phyloP scores from a whole-genome alignment of 768 basidiomycete species.

The Pleurotus pulmonarius region DNA sequence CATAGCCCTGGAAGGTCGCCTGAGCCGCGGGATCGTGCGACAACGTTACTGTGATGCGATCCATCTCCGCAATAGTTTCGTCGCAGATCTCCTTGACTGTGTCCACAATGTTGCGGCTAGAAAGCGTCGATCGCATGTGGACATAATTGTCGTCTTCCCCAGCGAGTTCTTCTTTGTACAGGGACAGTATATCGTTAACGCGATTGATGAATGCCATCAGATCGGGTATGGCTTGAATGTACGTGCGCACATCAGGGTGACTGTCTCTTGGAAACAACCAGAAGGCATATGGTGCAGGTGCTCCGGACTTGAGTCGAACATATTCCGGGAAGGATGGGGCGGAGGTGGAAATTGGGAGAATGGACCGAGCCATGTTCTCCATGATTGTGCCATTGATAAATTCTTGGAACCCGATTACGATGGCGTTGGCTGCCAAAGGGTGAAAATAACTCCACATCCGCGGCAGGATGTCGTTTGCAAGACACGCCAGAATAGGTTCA shows the following conservation, averaged over 20 bases:
- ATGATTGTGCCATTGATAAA: not conserved
- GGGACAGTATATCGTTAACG: conserved; percentile 2
- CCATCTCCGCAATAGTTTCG: not conserved
- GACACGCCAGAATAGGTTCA: not conserved
- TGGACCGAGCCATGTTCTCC: not conserved
- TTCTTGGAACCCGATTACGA: not conserved
- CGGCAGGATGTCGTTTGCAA: not conserved
- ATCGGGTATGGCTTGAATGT: conserved; percentile 2
- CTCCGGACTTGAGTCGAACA: conserved; percentile 5
- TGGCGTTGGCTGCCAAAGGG: not conserved
- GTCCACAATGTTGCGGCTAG: not conserved
- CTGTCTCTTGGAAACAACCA: not conserved
- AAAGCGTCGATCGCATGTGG: not conserved
- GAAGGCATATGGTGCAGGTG: not conserved
- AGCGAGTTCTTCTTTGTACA: conserved; percentile 5
- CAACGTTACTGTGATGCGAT: not conserved
- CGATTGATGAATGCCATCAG: not conserved
- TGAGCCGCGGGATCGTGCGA: not conserved
- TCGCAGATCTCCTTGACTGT: not conserved
- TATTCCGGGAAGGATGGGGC: not conserved
- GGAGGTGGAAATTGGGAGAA: not conserved
- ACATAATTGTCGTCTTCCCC: conserved; percentile 3
- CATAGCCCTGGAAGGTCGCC: not conserved
- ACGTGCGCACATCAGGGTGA: not conserved
- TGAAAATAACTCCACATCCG: not conserved